Conservation (phyloP, 1,284 basidiomycete genomes). For the Puccinia triticina region DNA sequence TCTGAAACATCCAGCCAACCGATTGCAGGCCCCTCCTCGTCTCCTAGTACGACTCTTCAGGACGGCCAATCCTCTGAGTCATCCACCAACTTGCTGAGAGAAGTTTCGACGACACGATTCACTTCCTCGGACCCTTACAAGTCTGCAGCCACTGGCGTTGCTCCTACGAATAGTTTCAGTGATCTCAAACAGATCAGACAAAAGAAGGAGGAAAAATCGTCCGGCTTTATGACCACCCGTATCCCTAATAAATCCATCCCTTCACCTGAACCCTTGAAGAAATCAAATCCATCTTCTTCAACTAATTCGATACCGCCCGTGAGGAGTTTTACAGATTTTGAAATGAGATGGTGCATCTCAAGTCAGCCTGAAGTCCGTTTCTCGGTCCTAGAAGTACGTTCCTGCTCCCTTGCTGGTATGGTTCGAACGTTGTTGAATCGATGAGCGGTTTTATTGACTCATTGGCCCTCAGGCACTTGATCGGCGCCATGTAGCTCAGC, state of each 20-base stretch:
- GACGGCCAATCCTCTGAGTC: neutral
- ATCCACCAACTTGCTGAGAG: conserved; percentile 4
- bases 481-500: neutral
- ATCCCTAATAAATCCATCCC: neutral
- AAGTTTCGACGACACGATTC: conserved; percentile 23
- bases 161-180: conserved; percentile 14
- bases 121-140: neutral
- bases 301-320: conserved; percentile 2
- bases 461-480: conserved; percentile 5
- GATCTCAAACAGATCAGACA: conserved; percentile 13
- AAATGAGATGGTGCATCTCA: conserved; percentile 31
- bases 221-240: neutral
- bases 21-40: conserved; percentile 1
- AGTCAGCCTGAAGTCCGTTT: conserved; percentile 4
- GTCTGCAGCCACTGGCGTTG: neutral
- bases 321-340: conserved; percentile 16
- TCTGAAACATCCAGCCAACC: conserved; percentile 5
- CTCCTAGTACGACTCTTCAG: neutral
- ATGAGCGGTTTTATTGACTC: neutral
- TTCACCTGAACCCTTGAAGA: neutral
- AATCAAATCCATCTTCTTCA: neutral
- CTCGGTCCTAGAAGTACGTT: conserved; percentile 29
- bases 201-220: conserved; percentile 23
- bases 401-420: too few species aligned
- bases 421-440: neutral